Evolutionary conservation across 768 basidiomycete species (phyloP).

Genomic region (Podaxis sp.): DNA sequence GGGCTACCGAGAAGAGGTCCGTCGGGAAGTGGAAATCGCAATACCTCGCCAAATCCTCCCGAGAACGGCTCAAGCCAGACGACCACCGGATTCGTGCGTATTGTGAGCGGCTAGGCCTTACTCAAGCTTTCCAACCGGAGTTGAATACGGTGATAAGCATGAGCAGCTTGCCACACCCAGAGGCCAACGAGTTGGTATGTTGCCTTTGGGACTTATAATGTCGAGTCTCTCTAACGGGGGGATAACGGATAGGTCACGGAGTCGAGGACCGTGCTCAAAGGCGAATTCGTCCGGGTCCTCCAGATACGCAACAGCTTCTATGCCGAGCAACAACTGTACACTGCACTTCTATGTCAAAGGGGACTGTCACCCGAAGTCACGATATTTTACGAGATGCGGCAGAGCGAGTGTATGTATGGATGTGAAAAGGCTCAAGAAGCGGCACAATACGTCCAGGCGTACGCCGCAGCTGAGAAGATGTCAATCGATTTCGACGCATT

Average conservation of each 20-base stretch:
- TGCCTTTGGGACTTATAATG: background rate
- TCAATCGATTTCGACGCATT: conserved; percentile 1
- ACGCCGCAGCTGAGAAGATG: background rate
- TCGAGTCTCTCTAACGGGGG: background rate
- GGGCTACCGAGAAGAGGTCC: background rate
- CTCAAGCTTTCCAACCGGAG: conserved; percentile 4
- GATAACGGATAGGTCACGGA: background rate
- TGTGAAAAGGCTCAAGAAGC: conserved; percentile 11
- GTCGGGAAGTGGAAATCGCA: conserved; percentile 10
- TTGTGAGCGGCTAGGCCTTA: conserved; percentile 5
- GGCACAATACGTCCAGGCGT: conserved; percentile 3
- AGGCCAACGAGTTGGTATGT: conserved; percentile 10
- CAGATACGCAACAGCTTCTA: conserved; percentile 13
- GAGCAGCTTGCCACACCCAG: conserved; percentile 5
- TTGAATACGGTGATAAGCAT: conserved; percentile 10
- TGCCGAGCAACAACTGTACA: conserved; percentile 7
- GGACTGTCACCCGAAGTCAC: conserved; percentile 6
- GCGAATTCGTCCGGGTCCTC: conserved; percentile 13
- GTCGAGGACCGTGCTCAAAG: conserved; percentile 6
- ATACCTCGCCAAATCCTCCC: conserved; percentile 1
- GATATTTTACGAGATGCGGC: conserved; percentile 14
- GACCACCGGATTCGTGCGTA: background rate
- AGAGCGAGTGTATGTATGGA: conserved; percentile 10
- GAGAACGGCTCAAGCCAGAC: background rate
- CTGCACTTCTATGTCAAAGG: conserved; percentile 4